Base-by-base conservation (phyloP, 2,329 filamentous ascomycete genomes). In the Penicillium sp. region DNA sequence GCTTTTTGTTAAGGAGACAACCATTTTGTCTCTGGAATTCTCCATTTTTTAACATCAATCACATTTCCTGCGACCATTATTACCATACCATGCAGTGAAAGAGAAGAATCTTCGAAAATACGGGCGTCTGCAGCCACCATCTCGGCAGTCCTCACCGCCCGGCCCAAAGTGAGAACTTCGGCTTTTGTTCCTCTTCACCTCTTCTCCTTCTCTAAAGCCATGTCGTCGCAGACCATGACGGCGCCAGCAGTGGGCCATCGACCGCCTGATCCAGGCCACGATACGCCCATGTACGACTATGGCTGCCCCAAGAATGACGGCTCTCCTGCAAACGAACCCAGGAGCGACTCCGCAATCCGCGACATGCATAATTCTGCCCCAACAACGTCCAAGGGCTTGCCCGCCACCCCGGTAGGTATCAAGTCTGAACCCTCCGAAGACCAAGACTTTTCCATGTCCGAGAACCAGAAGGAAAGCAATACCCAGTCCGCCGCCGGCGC, bases 201-300 rank as follows among this genome's bases (percentile, higher is more conserved):
- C 53, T 55, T 57, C 44, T 51, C 55, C 56, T 32, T 33, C 47
- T 27, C 46, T 58, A 64, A 65, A 70, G 67, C 67, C 68, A 72
- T 73, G 71, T 72, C 70, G 67, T 73, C 70, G 66, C 70, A 72
- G 69, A 72, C 70, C 68, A 72, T 73, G 71, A 72, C 70, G 65
- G 70, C 71, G 69, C 70, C 71, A 67, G 67, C 70, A 62, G 65
- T 74, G 69, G 69, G 71, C 63, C 71, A 71, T 70, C 66, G 66
- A 60, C 71, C 71, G 62, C 68, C 67, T 58, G 70, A 73, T 62
- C 60, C 70, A 61, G 70, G 68, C 54, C 63, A 66, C 53, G 66
- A 71, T 55, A 67, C 66, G 66, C 67, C 70, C 53, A 50, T 68
- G 47, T 70, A 69, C 62, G 69, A 72, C 55, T 70, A 70, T 66